Percentiles rank a stretch among this genome's conserved stretches.
Conservation (phyloP, 176 grass and related monocot species). For the Oropetium thomaeum region DNA sequence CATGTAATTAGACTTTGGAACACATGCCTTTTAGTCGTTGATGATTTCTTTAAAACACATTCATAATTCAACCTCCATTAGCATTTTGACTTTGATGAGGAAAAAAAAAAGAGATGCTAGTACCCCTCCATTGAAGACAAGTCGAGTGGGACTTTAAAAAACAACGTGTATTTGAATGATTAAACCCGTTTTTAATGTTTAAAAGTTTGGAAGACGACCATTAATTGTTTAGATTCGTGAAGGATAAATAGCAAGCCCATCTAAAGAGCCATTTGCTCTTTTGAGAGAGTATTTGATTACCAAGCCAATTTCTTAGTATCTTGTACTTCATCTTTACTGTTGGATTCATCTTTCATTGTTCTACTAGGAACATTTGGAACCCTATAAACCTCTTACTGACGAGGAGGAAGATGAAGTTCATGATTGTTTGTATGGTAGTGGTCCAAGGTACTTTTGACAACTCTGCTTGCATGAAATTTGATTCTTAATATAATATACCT, state of each 20-base stretch:
- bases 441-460: constrained; percentile 43
- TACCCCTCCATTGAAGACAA: background rate
- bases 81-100: no score
- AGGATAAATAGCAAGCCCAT: background rate
- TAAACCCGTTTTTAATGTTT: background rate
- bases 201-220: background rate
- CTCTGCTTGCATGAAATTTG: background rate
- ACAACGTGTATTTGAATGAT: background rate
- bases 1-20: background rate
- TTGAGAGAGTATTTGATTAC: constrained; percentile 23
- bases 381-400: constrained; percentile 52
- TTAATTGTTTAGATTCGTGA: background rate
- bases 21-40: background rate
- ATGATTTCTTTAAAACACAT: background rate
- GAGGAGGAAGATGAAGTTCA: constrained; percentile 56
- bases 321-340: constrained; percentile 13
- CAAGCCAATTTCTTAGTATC: background rate
- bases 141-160: background rate
- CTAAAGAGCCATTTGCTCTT: background rate
- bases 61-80: no score
- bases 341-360: constrained; percentile 29
- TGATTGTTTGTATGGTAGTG: constrained; percentile 38
- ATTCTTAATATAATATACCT: background rate
- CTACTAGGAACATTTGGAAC: constrained; percentile 59
- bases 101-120: no score